These are phyloP conservation scores for Glycine latifolia DNA, from an alignment of 306 rosid species.

Conservation along the genomic window DNA sequence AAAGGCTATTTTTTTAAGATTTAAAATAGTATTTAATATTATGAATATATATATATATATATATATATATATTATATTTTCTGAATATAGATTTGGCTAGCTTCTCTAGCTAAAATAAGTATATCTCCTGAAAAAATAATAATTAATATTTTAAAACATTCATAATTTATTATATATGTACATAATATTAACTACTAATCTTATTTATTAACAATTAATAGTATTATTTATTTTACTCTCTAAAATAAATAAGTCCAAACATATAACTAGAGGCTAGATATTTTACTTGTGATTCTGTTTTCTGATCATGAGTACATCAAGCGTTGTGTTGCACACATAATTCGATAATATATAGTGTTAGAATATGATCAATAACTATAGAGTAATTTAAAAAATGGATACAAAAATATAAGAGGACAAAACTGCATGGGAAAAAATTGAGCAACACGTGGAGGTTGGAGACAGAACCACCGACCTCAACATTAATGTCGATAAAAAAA, in stretches of 20 bases:
- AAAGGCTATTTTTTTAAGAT: too few species aligned
- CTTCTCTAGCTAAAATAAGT: background rate
- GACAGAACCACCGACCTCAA: conserved; percentile 30
- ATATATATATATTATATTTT: too few species aligned
- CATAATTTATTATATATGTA: background rate
- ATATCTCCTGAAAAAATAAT: background rate
- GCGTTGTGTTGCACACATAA: background rate
- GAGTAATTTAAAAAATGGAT: too few species aligned
- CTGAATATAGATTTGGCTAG: background rate
- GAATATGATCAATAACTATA: too few species aligned
- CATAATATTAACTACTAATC: background rate
- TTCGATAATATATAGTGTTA: background rate
- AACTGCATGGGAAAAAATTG: background rate
- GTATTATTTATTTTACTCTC: background rate
- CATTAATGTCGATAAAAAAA: background rate
- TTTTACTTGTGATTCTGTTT: background rate
- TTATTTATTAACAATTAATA: background rate
- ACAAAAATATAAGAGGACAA: background rate
- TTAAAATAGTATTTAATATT: too few species aligned
- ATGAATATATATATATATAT: too few species aligned
- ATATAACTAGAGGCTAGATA: background rate
- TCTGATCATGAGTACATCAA: background rate
- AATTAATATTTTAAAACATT: background rate
- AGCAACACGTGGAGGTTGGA: conserved; percentile 13
- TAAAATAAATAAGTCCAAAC: background rate